Percentiles rank a stretch among this genome's conserved stretches.
phyloP scores from a whole-genome alignment of 2,329 filamentous ascomycete species.

The Alternaria sp. region DNA sequence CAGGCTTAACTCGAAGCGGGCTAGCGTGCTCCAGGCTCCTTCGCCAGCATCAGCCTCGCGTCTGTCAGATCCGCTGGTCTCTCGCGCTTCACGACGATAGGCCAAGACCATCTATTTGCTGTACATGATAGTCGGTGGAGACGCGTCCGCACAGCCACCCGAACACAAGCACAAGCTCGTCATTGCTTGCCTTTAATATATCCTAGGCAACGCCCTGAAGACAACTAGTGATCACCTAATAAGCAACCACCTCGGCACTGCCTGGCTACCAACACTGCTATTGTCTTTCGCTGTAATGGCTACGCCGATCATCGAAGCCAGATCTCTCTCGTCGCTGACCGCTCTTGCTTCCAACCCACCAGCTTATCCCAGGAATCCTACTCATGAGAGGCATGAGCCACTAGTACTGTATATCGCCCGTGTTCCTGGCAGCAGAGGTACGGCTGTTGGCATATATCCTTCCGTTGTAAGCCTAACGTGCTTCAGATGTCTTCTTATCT shows the following conservation, averaged over 20 bases:
- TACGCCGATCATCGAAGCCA: conserved; percentile 71
- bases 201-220: conserved; percentile 23
- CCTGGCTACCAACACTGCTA: conserved; percentile 18
- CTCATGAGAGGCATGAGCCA: conserved; percentile 72
- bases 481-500: conserved; percentile 85
- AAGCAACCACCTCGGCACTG: conserved; percentile 21
- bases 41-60: conserved; percentile 32
- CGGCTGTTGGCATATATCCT: conserved; percentile 32
- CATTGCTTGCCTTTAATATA: conserved; percentile 34
- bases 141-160: conserved; percentile 45
- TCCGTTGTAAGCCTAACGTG: conserved; percentile 26
- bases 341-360: conserved; percentile 85
- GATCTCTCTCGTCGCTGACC: conserved; percentile 81
- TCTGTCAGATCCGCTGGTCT: conserved; percentile 25
- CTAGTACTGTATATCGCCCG: conserved; percentile 89
- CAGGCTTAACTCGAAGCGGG: conserved; percentile 8
- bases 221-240: conserved; percentile 11
- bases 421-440: conserved; percentile 90
- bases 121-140: conserved; percentile 23
- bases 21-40: conserved; percentile 22
- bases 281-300: conserved; percentile 38
- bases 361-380: conserved; percentile 80
- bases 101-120: conserved; percentile 26
- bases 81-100: conserved; percentile 23
- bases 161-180: conserved; percentile 35